phyloP scores from a whole-genome alignment of 805 yeast genomes.

The Ogataea corticis region DNA sequence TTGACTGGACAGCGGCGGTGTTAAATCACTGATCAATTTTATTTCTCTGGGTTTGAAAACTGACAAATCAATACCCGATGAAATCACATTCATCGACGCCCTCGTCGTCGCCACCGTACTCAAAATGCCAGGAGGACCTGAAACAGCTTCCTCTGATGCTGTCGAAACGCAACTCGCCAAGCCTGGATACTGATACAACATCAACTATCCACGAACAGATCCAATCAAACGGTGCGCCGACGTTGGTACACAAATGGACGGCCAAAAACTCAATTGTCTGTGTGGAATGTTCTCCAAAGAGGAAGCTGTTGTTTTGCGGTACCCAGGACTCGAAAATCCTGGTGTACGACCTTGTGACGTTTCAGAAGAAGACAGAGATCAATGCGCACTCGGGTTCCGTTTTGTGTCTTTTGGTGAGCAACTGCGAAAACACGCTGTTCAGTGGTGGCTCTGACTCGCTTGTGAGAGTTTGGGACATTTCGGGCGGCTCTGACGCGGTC shows the following conservation, averaged over 20 bases:
- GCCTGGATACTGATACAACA: background rate
- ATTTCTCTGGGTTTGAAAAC: too few relatives aligned
- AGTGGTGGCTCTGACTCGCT: constrained; percentile 91
- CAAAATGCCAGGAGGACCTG: constrained; percentile 1
- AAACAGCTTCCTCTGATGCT: constrained; percentile 19
- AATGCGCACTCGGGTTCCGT: constrained; percentile 76
- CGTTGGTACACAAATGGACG: constrained; percentile 67
- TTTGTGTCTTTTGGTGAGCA: constrained; percentile 59
- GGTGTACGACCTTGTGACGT: constrained; percentile 67
- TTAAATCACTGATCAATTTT: too few relatives aligned
- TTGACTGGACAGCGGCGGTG: too few relatives aligned
- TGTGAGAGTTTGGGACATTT: constrained; percentile 79
- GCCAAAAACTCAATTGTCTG: constrained; percentile 73
- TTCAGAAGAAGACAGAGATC: constrained; percentile 51
- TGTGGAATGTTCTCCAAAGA: constrained; percentile 58
- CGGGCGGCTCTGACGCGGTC: constrained; percentile 22
- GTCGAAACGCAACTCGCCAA: constrained; percentile 6
- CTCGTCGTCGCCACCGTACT: background rate
- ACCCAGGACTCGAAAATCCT: constrained; percentile 82
- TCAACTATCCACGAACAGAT: background rate
- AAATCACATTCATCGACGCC: background rate
- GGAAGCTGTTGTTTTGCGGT: constrained; percentile 75
- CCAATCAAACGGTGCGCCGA: constrained; percentile 6
- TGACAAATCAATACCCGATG: background rate
- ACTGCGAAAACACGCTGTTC: constrained; percentile 60